Evolutionary conservation across 2,329 filamentous ascomycete genomes (phyloP).

Genomic region (Botrytis fabae): DNA sequence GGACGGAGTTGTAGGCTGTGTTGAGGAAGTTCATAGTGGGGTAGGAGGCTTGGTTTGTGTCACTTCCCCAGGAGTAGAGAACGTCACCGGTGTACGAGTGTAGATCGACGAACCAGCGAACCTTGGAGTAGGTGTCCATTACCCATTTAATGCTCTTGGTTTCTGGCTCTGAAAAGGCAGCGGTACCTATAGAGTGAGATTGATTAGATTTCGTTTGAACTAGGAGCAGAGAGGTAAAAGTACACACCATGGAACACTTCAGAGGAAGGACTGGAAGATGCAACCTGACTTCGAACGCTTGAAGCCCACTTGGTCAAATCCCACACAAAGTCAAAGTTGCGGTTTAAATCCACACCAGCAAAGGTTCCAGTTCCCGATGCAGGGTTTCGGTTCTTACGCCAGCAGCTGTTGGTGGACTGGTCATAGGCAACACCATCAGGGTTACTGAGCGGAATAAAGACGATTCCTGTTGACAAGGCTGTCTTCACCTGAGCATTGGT

Average conservation of each 20-base stretch:
- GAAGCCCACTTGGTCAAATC: conserved; percentile 50
- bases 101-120: conserved; percentile 60
- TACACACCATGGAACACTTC: conserved; percentile 43
- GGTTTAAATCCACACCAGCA: conserved; percentile 54
- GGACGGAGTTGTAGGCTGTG: conserved; percentile 51
- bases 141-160: conserved; percentile 55
- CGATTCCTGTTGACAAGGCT: conserved; percentile 54
- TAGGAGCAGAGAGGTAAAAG: background rate
- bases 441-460: conserved; percentile 54
- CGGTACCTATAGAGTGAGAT: conserved; percentile 43
- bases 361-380: conserved; percentile 41
- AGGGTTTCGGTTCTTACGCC: conserved; percentile 58
- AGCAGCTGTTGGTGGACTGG: conserved; percentile 51
- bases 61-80: conserved; percentile 59
- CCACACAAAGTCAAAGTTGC: conserved; percentile 60
- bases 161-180: conserved; percentile 57
- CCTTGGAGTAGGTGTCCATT: conserved; percentile 49
- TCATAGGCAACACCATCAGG: conserved; percentile 54
- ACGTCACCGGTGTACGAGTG: conserved; percentile 56
- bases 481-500: conserved; percentile 52
- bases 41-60: conserved; percentile 51
- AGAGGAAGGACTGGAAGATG: conserved; percentile 41
- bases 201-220: background rate
- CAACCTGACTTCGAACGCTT: conserved; percentile 43
- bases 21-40: conserved; percentile 54